Conservation (phyloP, 805 yeast species). For the Saccharomycopsis capsularis region DNA sequence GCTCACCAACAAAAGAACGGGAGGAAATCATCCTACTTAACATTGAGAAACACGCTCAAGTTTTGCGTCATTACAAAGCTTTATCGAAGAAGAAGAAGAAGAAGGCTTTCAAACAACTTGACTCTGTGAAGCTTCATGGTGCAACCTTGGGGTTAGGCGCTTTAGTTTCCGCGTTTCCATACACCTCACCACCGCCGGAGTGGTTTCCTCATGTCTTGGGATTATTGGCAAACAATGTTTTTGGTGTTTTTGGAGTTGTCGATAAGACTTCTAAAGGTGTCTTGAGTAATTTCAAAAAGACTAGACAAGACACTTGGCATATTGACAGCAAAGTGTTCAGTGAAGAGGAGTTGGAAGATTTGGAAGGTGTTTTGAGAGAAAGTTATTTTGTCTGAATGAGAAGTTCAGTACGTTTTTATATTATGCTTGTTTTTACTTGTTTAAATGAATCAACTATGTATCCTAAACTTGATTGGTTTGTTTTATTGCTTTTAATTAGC, state of each 20-base stretch:
- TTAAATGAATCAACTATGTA: too few species aligned
- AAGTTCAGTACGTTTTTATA: not conserved
- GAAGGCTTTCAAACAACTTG: constrained; percentile 32
- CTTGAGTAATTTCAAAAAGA: constrained; percentile 79
- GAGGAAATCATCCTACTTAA: constrained; percentile 33
- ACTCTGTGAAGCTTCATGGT: constrained; percentile 58
- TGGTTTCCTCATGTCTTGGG: constrained; percentile 81
- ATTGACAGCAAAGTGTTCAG: constrained; percentile 72
- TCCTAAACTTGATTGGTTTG: too few species aligned
- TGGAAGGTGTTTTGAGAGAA: constrained; percentile 91
- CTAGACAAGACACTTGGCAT: constrained; percentile 95
- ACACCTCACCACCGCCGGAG: constrained; percentile 79
- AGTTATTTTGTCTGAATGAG: constrained; percentile 68
- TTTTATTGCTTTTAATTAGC: too few species aligned
- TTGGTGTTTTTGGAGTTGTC: constrained; percentile 66
- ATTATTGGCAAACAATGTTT: constrained; percentile 61
- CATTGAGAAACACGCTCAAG: constrained; percentile 38
- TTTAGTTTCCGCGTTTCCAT: constrained; percentile 82
- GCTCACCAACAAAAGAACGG: constrained; percentile 41
- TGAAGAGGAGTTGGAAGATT: constrained; percentile 73
- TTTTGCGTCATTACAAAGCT: constrained; percentile 30
- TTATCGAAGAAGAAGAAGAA: constrained; percentile 26
- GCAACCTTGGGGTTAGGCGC: constrained; percentile 88
- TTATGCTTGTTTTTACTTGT: not conserved
- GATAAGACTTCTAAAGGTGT: constrained; percentile 80